Base-by-base conservation (phyloP, 2,329 filamentous ascomycete species). In the Fonsecaea pugnacius region DNA sequence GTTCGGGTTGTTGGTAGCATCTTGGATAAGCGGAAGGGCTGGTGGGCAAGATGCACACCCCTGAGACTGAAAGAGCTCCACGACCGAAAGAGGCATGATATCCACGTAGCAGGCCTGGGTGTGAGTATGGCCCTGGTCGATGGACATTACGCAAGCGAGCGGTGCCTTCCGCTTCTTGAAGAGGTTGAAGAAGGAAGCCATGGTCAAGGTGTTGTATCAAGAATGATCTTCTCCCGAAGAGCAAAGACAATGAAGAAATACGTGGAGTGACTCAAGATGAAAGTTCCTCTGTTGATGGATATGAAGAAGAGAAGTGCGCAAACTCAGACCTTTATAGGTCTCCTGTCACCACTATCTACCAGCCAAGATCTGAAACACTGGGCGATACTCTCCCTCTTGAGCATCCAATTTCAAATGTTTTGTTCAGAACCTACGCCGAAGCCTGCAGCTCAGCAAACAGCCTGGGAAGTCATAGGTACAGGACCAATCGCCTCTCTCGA, bases 21-120 rank as follows among this genome's bases (percentile, higher is more conserved):
- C 58, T 50, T 69, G 65, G 33, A 69, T 69, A 9, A 51, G 43
- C 3, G 67, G 67, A 5, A 69, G 54, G 4, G 67, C 67, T 16
- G 67, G 65, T 32, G 67, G 67, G 54, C 65, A 69, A 10, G 67
- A 67, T 43, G 43, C 48, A 63, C 67, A 69, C 18, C 67, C 67
- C 18, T 69, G 65, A 30, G 67, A 69, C 40, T 65, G 62, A 50
- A 69, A 69, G 43, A 69, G 62, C 57, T 69, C 67, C 30, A 69
- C 62, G 12, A 69, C 58, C 12, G 67, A 67, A 10, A 69, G 54
- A 6, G 67, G 67, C 63, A 60, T 63, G 63, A 67, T 67, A 4
- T 67, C 65, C 33, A 67, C 65, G 43, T 60, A 67, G 46, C 67
- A 69, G 35, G 67, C 67, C 50, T 67, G 62, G 5, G 65, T 67